Conservation (phyloP, 768 basidiomycete genomes). For the Leccinum rimulosum region DNA sequence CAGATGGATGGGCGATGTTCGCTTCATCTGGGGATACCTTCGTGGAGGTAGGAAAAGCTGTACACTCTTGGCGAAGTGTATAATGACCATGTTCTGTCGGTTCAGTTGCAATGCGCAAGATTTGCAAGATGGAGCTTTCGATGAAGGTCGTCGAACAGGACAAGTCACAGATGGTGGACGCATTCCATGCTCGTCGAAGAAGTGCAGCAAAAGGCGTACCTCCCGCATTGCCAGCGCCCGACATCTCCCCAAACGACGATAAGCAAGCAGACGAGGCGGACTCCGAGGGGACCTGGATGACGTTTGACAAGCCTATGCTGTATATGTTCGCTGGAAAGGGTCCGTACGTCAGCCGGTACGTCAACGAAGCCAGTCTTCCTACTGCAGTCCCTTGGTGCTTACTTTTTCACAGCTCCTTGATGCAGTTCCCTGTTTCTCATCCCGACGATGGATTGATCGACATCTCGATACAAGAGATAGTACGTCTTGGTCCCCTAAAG, state of each 20-base stretch:
- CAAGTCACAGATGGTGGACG: conserved; percentile 66
- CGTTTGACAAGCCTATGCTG: conserved; percentile 62
- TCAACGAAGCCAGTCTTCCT: neutral
- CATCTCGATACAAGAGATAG: conserved; percentile 61
- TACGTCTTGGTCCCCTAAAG: conserved; percentile 28
- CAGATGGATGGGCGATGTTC: conserved; percentile 82
- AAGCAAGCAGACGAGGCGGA: conserved; percentile 23
- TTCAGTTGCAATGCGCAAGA: conserved; percentile 56
- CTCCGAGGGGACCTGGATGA: conserved; percentile 63
- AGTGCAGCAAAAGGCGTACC: conserved; percentile 14
- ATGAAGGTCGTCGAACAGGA: conserved; percentile 69
- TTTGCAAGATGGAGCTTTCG: conserved; percentile 68
- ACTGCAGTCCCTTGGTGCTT: neutral
- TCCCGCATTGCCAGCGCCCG: conserved; percentile 9
- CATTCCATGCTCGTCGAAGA: conserved; percentile 40
- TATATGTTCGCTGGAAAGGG: conserved; percentile 79
- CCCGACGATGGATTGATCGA: conserved; percentile 81
- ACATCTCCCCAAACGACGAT: conserved; percentile 10
- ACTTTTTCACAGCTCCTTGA: conserved; percentile 50
- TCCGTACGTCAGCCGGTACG: conserved; percentile 67
- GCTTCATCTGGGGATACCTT: conserved; percentile 73
- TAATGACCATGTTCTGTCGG: neutral
- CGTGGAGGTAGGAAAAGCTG: conserved; percentile 51
- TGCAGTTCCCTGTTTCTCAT: conserved; percentile 82
- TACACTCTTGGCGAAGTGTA: neutral